Conservation (phyloP, 129 eudicot species). For the Helianthus tuberosus region DNA sequence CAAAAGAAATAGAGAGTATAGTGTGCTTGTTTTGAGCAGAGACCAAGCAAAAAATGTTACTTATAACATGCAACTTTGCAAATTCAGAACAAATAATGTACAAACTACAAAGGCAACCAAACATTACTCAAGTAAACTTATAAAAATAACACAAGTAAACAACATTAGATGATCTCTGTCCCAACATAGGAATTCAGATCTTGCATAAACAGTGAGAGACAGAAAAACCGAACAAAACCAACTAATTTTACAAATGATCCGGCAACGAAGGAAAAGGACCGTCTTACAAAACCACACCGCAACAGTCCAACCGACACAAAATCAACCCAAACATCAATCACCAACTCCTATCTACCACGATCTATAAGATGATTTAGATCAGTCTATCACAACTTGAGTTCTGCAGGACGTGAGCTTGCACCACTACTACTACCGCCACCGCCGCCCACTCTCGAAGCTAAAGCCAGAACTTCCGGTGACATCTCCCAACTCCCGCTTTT, state of each 20-base stretch:
- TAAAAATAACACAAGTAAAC: background rate
- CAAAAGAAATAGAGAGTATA: too few relatives aligned
- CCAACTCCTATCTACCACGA: conserved; percentile 26
- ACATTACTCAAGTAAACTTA: conserved; percentile 13
- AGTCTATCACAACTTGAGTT: conserved; percentile 43
- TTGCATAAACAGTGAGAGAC: conserved; percentile 16
- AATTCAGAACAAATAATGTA: conserved; percentile 23
- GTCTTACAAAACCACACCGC: conserved; percentile 41
- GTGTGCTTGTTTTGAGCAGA: too few relatives aligned
- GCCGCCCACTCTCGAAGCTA: conserved; percentile 81
- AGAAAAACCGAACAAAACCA: conserved; percentile 4
- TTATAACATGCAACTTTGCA: too few relatives aligned
- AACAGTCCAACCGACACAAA: background rate
- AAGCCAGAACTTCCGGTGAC: conserved; percentile 95
- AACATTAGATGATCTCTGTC: conserved; percentile 24
- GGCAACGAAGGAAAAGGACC: background rate
- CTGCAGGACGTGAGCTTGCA: conserved; percentile 40
- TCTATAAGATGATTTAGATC: conserved; percentile 4
- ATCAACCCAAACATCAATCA: conserved; percentile 17
- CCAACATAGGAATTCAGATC: conserved; percentile 13
- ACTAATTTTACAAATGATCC: conserved; percentile 34
- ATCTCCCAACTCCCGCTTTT: conserved; percentile 95
- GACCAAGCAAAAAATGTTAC: too few relatives aligned
- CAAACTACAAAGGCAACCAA: conserved; percentile 23
- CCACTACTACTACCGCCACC: conserved; percentile 52